Conservation (phyloP, 441 rosid species). For the Kokia cookei region DNA sequence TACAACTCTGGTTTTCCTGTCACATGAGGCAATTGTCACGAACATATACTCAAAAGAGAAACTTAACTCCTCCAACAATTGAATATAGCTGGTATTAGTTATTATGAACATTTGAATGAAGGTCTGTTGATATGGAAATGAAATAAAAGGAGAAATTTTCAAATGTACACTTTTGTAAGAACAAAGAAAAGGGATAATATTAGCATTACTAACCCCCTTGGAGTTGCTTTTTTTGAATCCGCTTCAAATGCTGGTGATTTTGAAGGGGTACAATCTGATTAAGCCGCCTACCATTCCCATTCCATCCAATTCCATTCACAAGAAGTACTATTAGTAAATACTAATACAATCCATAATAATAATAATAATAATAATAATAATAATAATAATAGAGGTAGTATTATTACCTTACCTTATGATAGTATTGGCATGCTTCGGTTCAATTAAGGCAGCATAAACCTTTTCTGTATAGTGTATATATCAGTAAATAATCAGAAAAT, state of each 20-base stretch:
- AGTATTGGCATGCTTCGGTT: constrained; percentile 55
- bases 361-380: neutral
- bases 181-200: neutral
- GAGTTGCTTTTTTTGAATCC: constrained; percentile 44
- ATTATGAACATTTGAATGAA: neutral
- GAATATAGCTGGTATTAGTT: neutral
- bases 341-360: neutral
- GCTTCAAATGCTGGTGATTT: constrained; percentile 74
- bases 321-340: neutral
- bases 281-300: constrained; percentile 37
- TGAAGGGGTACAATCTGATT: constrained; percentile 65
- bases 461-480: constrained; percentile 32
- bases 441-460: constrained; percentile 50
- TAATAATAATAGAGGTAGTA: neutral
- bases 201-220: constrained; percentile 13
- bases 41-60: neutral
- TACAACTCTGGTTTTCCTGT: constrained; percentile 59
- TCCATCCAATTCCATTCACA: neutral
- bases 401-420: constrained; percentile 41
- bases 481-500: neutral
- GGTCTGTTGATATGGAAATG: neutral
- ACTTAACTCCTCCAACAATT: neutral
- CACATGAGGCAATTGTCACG: constrained; percentile 11
- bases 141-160: neutral
- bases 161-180: neutral